Conservation (phyloP, 345 rosid genomes). For the Excoecaria cochinchinensis region DNA sequence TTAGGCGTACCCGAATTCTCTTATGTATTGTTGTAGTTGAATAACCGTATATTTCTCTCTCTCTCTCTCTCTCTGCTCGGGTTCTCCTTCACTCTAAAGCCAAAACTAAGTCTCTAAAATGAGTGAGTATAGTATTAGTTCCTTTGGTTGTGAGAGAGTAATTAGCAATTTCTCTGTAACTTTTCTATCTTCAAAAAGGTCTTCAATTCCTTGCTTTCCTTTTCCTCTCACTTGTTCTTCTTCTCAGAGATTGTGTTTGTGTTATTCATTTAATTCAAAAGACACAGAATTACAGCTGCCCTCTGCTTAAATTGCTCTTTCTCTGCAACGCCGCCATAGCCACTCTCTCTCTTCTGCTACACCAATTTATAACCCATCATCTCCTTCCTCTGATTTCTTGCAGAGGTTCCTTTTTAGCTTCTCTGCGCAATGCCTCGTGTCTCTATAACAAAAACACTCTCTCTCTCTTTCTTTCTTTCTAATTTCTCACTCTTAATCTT, state of each 20-base stretch:
- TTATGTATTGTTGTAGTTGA: neutral
- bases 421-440: slow-evolving; percentile 33
- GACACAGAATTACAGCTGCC: slow-evolving; percentile 38
- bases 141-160: no score
- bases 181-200: no score
- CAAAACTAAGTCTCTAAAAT: neutral
- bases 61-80: neutral
- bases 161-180: neutral
- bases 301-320: slow-evolving; percentile 8
- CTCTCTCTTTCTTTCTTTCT: slow-evolving; percentile 21
- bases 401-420: slow-evolving; percentile 16
- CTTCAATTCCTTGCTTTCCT: no score
- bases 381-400: slow-evolving; percentile 31
- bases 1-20: neutral
- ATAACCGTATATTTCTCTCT: neutral
- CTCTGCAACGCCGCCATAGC: slow-evolving; percentile 73
- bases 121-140: neutral
- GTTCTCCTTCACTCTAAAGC: neutral
- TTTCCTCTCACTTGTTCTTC: no score
- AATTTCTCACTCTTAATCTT: slow-evolving; percentile 7
- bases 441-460: slow-evolving; percentile 19
- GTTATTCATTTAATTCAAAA: slow-evolving; percentile 22
- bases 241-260: neutral
- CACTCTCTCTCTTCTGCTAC: slow-evolving; percentile 44
- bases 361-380: slow-evolving; percentile 29